Evolutionary conservation across 2,329 filamentous ascomycete genomes (phyloP).

Genomic region (Colletotrichum ledebouriae): DNA sequence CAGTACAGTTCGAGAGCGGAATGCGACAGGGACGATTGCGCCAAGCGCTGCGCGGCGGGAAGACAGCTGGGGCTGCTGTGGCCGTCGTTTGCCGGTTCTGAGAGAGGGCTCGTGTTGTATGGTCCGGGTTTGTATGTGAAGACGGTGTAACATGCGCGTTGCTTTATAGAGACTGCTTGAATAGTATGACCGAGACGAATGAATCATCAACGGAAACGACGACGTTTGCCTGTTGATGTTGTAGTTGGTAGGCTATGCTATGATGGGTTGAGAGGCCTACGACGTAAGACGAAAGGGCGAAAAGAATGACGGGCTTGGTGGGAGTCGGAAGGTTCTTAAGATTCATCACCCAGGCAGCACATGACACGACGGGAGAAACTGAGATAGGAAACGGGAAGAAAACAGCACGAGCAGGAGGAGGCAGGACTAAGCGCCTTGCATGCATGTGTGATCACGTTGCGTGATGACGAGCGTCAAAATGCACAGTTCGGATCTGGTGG

Average conservation of each 20-base stretch:
- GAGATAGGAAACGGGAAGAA: not conserved
- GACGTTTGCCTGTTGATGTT: constrained; percentile 3
- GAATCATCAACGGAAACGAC: not conserved
- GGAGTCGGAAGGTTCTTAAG: constrained; percentile 25
- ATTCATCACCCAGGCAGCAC: not conserved
- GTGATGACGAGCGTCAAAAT: constrained; percentile 26
- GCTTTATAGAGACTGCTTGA: constrained; percentile 11
- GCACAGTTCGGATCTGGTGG: not conserved
- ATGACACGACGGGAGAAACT: not conserved
- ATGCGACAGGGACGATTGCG: constrained; percentile 19
- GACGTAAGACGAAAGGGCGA: not conserved
- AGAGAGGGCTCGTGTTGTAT: not conserved
- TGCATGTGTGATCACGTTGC: constrained; percentile 38
- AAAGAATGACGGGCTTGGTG: not conserved
- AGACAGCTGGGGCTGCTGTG: constrained; percentile 16
- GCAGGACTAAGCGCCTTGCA: constrained; percentile 19
- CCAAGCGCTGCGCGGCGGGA: constrained; percentile 29
- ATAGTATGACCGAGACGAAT: not conserved
- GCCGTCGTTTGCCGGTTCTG: not conserved
- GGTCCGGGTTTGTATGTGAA: not conserved
- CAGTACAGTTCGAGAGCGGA: not conserved
- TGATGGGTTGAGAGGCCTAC: constrained; percentile 18
- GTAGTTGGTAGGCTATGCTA: constrained; percentile 18
- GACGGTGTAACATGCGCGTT: constrained; percentile 5
- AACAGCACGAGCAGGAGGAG: not conserved